phyloP scores from a whole-genome alignment of 352 stramenopile genomes.

The Phytophthora sansomeana region DNA sequence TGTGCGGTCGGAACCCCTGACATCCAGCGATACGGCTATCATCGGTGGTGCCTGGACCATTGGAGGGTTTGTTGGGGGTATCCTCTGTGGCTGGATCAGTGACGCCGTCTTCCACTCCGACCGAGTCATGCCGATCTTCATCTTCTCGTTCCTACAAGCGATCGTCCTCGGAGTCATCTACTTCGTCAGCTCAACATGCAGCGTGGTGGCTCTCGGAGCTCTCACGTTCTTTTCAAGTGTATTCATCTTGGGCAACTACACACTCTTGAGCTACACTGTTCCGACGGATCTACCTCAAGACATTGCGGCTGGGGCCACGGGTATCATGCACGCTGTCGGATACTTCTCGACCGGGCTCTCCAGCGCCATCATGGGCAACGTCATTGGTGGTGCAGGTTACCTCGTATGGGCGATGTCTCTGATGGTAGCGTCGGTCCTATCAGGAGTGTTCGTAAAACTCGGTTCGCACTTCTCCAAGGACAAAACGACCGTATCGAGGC shows the following conservation, averaged over 20 bases:
- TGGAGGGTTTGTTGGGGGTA: conserved; percentile 71
- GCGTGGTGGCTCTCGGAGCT: conserved; percentile 50
- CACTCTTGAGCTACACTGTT: conserved; percentile 76
- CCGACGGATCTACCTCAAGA: conserved; percentile 77
- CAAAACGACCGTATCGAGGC: conserved; percentile 36
- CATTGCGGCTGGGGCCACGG: conserved; percentile 67
- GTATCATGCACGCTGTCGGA: conserved; percentile 70
- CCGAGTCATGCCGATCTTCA: conserved; percentile 73
- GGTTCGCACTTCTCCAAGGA: conserved; percentile 62
- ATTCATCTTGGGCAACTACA: conserved; percentile 81
- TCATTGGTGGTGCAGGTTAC: conserved; percentile 66
- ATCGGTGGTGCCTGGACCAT: conserved; percentile 82
- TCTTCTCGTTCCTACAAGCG: conserved; percentile 73
- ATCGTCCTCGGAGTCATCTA: conserved; percentile 67
- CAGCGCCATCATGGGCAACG: conserved; percentile 67
- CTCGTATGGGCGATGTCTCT: conserved; percentile 66
- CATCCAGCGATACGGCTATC: conserved; percentile 58
- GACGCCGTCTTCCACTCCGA: conserved; percentile 75
- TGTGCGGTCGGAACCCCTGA: conserved; percentile 54
- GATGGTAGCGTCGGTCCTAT: conserved; percentile 61
- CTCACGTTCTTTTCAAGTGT: conserved; percentile 76
- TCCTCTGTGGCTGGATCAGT: conserved; percentile 79
- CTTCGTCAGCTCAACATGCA: conserved; percentile 60
- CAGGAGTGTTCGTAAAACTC: conserved; percentile 65
- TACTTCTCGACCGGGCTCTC: conserved; percentile 79